A percentile compares a stretch with the other conserved stretches of the same genome.
Evolutionary conservation across 441 rosid species (phyloP).

Genomic region (Corymbia calophylla): DNA sequence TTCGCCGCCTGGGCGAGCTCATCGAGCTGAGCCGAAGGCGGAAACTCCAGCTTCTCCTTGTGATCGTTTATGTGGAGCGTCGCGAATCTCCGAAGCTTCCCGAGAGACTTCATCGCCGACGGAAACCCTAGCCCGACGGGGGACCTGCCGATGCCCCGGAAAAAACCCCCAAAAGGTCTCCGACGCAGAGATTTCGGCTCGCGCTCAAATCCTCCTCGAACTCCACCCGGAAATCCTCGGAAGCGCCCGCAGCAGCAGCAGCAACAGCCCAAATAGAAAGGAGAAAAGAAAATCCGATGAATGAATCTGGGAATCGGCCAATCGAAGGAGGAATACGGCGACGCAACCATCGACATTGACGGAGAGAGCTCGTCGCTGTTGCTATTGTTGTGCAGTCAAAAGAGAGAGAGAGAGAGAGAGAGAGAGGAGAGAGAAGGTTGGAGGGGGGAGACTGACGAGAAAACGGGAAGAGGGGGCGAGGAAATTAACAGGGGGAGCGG

Average conservation of each 20-base stretch:
- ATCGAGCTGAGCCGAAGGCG: slow-evolving; percentile 47
- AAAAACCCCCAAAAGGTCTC: not conserved
- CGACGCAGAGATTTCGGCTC: not conserved
- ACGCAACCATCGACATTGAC: not conserved
- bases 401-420: not conserved
- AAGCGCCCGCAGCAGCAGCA: not conserved
- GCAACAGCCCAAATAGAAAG: not conserved
- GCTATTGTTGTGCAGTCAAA: not conserved
- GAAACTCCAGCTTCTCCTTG: slow-evolving; percentile 58
- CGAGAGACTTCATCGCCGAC: slow-evolving; percentile 63
- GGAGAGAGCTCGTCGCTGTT: not conserved
- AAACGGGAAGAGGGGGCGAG: not conserved
- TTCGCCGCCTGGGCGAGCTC: slow-evolving; percentile 84
- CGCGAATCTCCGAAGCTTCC: slow-evolving; percentile 54
- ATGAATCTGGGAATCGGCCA: not conserved
- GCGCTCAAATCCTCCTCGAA: not conserved
- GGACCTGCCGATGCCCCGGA: not conserved
- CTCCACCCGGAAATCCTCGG: not conserved
- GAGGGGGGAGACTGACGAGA: not conserved
- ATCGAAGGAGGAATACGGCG: not conserved
- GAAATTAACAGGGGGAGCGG: not conserved
- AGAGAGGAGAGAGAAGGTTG: not conserved
- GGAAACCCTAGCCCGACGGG: slow-evolving; percentile 10
- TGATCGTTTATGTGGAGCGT: slow-evolving; percentile 61
- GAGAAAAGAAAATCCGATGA: not conserved